These are phyloP conservation scores for Cladosporium oxysporum DNA, from an alignment of 2,329 filamentous ascomycete species.

Conservation along the genomic window DNA sequence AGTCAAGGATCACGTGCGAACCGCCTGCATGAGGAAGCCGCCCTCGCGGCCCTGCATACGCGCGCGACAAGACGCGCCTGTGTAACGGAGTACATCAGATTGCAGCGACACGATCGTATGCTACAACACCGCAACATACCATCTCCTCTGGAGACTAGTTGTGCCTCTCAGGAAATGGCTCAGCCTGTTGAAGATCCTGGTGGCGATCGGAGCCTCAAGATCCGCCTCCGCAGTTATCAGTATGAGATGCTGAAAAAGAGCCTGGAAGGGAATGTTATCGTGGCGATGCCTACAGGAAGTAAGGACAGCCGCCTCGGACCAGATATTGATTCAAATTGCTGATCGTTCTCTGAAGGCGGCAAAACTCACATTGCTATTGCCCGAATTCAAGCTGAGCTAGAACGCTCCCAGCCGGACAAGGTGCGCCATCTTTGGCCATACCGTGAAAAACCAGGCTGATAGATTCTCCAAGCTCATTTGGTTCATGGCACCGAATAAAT, in stretches of 20 bases:
- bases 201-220: background rate
- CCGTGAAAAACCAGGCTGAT: background rate
- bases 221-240: conserved; percentile 47
- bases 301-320: background rate
- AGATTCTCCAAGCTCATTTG: conserved; percentile 42
- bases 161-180: background rate
- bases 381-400: conserved; percentile 47
- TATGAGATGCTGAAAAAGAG: conserved; percentile 52
- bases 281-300: conserved; percentile 53
- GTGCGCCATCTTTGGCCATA: conserved; percentile 32
- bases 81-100: background rate
- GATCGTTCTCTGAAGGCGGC: conserved; percentile 29
- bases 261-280: conserved; percentile 48
- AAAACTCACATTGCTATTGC: conserved; percentile 52
- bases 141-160: background rate
- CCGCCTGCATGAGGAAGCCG: background rate
- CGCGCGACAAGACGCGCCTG: background rate
- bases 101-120: background rate
- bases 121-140: background rate
- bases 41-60: background rate
- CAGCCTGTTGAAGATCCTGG: background rate
- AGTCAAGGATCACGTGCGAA: background rate
- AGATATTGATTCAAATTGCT: background rate
- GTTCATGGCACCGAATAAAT: conserved; percentile 50
- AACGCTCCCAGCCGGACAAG: conserved; percentile 39